Percentiles rank a stretch among this genome's conserved stretches.
phyloP scores from a whole-genome alignment of 83 land plant genomes.

The Thuja plicata region DNA sequence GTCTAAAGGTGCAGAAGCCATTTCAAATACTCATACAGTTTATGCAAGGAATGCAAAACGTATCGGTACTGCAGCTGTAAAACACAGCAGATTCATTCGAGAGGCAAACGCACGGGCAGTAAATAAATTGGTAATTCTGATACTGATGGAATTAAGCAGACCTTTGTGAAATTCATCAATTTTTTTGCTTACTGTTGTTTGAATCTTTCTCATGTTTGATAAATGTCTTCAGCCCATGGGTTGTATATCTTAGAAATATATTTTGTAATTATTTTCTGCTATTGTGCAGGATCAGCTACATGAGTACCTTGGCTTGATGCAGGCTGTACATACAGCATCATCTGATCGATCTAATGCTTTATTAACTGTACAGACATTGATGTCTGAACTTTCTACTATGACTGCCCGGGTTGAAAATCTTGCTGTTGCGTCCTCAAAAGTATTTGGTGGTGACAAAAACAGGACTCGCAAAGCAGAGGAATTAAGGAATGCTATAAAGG shows the following conservation, averaged over 20 bases:
- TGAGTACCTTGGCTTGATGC: constrained; percentile 55
- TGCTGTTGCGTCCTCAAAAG: constrained; percentile 34
- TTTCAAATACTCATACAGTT: constrained; percentile 22
- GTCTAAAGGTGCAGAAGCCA: constrained; percentile 31
- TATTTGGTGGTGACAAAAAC: constrained; percentile 51
- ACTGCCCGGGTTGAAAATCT: constrained; percentile 38
- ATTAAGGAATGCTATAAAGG: constrained; percentile 33
- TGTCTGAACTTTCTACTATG: constrained; percentile 35
- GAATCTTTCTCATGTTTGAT: not conserved
- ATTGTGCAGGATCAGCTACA: constrained; percentile 46
- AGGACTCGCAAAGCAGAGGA: constrained; percentile 45
- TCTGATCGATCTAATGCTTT: constrained; percentile 46
- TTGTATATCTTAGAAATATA: not conserved
- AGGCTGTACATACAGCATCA: constrained; percentile 50
- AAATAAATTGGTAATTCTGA: constrained; percentile 34
- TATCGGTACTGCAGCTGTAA: constrained; percentile 47
- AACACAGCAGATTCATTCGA: constrained; percentile 43
- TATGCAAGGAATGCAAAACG: constrained; percentile 35
- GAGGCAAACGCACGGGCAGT: constrained; percentile 45
- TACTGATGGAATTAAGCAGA: not conserved
- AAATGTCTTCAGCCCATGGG: not conserved
- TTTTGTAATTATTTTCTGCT: constrained; percentile 1
- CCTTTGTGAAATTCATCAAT: not conserved
- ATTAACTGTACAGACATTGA: constrained; percentile 46
- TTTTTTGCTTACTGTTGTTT: constrained; percentile 1